phyloP scores from a whole-genome alignment of 768 basidiomycete species.

The Hortiboletus flavorubellus region DNA sequence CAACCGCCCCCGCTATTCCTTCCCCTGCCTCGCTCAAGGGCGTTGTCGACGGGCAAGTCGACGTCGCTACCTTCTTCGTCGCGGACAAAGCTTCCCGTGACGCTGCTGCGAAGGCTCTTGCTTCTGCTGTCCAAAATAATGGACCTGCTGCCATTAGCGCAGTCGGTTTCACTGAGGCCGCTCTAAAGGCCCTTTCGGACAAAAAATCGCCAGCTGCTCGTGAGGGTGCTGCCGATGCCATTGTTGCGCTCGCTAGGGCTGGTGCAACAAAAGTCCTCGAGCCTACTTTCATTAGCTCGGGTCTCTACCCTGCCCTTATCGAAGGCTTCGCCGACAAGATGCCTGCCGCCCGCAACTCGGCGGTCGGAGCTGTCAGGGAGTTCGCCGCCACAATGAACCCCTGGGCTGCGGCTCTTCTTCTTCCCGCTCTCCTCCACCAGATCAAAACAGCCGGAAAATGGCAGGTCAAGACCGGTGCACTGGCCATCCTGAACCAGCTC shows the following conservation, averaged over 20 bases:
- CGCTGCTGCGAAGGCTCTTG: constrained; percentile 65
- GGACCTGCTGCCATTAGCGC: constrained; percentile 75
- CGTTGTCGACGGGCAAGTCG: constrained; percentile 59
- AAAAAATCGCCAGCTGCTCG: constrained; percentile 93
- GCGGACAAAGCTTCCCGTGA: constrained; percentile 83
- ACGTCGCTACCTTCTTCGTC: constrained; percentile 74
- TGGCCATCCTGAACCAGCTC: constrained; percentile 82
- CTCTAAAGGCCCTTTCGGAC: constrained; percentile 84
- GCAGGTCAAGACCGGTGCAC: constrained; percentile 91
- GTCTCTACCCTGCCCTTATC: constrained; percentile 81
- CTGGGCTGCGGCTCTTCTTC: constrained; percentile 80
- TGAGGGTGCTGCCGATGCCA: constrained; percentile 78
- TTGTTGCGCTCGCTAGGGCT: constrained; percentile 61
- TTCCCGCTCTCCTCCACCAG: constrained; percentile 86
- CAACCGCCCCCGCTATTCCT: constrained; percentile 54
- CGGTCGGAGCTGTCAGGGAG: constrained; percentile 76
- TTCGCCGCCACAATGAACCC: constrained; percentile 80
- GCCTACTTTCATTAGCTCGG: constrained; percentile 83
- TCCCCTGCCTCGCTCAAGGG: constrained; percentile 74
- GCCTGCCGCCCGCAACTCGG: constrained; percentile 80
- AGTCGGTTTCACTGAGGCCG: constrained; percentile 66
- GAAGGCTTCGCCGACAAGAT: constrained; percentile 96
- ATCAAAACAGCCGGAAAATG: constrained; percentile 97
- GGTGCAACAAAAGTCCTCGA: constrained; percentile 82
- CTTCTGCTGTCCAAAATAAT: constrained; percentile 75